phyloP scores from a whole-genome alignment of 2,329 filamentous ascomycete genomes.

The Xylaria sp. region DNA sequence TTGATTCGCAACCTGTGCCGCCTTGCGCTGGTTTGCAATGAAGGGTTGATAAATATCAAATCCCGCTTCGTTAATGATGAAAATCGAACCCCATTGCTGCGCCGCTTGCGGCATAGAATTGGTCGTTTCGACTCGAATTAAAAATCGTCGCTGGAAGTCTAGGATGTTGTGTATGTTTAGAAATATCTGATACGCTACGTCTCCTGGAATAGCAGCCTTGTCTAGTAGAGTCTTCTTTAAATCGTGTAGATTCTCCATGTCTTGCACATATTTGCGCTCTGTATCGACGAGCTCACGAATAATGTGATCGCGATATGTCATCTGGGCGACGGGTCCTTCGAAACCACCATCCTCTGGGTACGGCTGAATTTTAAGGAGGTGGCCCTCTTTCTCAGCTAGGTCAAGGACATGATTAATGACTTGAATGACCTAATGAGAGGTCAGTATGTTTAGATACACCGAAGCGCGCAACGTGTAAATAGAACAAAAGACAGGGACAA shows the following conservation, averaged over 20 bases:
- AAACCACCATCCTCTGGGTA: conserved; percentile 65
- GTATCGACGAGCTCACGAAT: conserved; percentile 92
- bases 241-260: conserved; percentile 91
- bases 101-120: conserved; percentile 80
- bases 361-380: conserved; percentile 72
- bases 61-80: conserved; percentile 83
- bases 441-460: conserved; percentile 26
- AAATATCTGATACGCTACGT: conserved; percentile 93
- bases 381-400: conserved; percentile 80
- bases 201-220: conserved; percentile 86
- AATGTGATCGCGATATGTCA: conserved; percentile 84
- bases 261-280: conserved; percentile 97
- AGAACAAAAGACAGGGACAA: conserved; percentile 4
- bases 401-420: conserved; percentile 94
- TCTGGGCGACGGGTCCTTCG: conserved; percentile 71
- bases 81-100: conserved; percentile 96
- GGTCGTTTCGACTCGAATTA: conserved; percentile 95
- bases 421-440: conserved; percentile 75
- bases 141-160: conserved; percentile 93
- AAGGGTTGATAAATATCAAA: conserved; percentile 97
- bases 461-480: neutral
- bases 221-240: conserved; percentile 91
- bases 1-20: conserved; percentile 82
- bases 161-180: conserved; percentile 94
- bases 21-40: conserved; percentile 94